Evolutionary conservation across 2,329 filamentous ascomycete genomes (phyloP).

Genomic region (Sclerotinia subarctica): DNA sequence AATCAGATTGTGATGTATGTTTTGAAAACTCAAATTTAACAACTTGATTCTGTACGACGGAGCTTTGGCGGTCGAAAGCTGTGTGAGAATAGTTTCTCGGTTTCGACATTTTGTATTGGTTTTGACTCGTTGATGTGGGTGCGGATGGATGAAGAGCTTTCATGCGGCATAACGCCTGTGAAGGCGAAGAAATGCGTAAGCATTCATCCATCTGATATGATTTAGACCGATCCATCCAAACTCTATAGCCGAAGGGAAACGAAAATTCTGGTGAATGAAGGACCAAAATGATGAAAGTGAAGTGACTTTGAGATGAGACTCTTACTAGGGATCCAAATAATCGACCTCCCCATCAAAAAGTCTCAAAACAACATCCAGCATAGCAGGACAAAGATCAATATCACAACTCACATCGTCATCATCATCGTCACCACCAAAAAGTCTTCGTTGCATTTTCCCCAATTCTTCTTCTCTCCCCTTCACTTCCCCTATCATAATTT

Average conservation of each 20-base stretch:
- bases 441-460: constrained; percentile 28
- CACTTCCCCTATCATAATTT: constrained; percentile 22
- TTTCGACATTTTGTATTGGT: not conserved
- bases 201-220: constrained; percentile 28
- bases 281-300: constrained; percentile 22
- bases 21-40: not conserved
- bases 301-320: constrained; percentile 20
- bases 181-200: constrained; percentile 31
- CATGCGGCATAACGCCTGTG: constrained; percentile 31
- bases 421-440: constrained; percentile 37
- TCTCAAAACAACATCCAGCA: constrained; percentile 36
- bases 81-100: not conserved
- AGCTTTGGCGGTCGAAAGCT: not conserved
- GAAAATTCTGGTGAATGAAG: constrained; percentile 12
- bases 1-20: not conserved
- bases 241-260: constrained; percentile 5
- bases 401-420: constrained; percentile 31
- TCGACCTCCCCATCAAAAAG: constrained; percentile 38
- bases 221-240: not conserved
- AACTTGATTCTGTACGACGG: not conserved
- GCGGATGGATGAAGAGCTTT: constrained; percentile 26
- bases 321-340: constrained; percentile 37
- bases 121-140: not conserved
- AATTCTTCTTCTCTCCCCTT: constrained; percentile 30
- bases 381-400: constrained; percentile 37